Evolutionary conservation across 768 basidiomycete species (phyloP).

Genomic region (Hydnum rufescens): DNA sequence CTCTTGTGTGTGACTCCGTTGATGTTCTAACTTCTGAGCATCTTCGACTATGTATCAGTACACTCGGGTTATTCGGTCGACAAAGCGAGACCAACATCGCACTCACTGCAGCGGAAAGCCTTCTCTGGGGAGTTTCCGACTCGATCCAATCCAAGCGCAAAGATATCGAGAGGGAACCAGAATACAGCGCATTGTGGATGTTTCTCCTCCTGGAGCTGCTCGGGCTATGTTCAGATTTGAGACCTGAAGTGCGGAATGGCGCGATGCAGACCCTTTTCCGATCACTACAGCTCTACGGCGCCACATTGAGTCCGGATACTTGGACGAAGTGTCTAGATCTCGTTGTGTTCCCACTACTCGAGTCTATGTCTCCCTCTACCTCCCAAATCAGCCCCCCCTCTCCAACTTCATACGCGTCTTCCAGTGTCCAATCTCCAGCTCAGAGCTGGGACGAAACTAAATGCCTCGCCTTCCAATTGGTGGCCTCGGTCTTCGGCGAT

Average conservation of each 20-base stretch:
- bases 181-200: constrained; percentile 87
- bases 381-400: constrained; percentile 2
- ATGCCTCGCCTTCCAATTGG: constrained; percentile 62
- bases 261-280: constrained; percentile 92
- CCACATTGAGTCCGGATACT: constrained; percentile 55
- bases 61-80: constrained; percentile 77
- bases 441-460: constrained; percentile 78
- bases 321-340: constrained; percentile 91
- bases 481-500: constrained; percentile 65
- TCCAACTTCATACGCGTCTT: neutral
- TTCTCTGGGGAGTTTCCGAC: constrained; percentile 93
- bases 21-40: constrained; percentile 62
- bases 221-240: constrained; percentile 56
- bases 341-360: constrained; percentile 71
- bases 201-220: constrained; percentile 69
- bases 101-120: constrained; percentile 76
- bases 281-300: constrained; percentile 84
- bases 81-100: constrained; percentile 94
- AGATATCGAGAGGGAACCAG: constrained; percentile 35
- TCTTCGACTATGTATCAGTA: constrained; percentile 72
- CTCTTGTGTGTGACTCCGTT: constrained; percentile 83
- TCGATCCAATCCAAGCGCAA: constrained; percentile 76
- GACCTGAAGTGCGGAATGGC: constrained; percentile 78
- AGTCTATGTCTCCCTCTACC: constrained; percentile 36
- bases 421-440: constrained; percentile 10